Percentiles rank a stretch among this genome's conserved stretches.
Evolutionary conservation across 345 rosid genomes (phyloP).

Genomic region (Excoecaria cochinchinensis): DNA sequence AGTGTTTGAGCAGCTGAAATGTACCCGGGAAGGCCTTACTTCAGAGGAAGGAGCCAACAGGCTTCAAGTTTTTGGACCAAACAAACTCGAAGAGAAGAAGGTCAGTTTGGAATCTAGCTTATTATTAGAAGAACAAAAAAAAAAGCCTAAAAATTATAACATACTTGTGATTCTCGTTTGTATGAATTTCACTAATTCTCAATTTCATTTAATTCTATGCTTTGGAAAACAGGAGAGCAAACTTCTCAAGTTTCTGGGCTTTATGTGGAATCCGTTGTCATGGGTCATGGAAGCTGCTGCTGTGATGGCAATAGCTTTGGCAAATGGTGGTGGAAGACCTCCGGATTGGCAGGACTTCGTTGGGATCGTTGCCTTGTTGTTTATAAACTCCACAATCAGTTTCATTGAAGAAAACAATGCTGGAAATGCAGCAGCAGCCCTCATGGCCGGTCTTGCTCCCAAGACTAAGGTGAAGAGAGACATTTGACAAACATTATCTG

Average conservation of each 20-base stretch:
- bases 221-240: conserved; percentile 66
- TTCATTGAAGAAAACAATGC: conserved; percentile 92
- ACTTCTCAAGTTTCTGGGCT: conserved; percentile 77
- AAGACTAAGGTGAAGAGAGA: conserved; percentile 64
- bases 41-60: conserved; percentile 66
- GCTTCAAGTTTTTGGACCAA: conserved; percentile 80
- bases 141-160: not conserved
- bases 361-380: conserved; percentile 62
- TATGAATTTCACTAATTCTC: not conserved
- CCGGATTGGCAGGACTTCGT: conserved; percentile 97
- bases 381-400: conserved; percentile 93
- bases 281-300: conserved; percentile 99
- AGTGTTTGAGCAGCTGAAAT: conserved; percentile 49
- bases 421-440: conserved; percentile 92
- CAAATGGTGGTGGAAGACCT: conserved; percentile 71
- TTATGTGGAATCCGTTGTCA: conserved; percentile 97
- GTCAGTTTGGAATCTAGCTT: conserved; percentile 22
- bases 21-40: conserved; percentile 41
- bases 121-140: not conserved
- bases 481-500: not conserved
- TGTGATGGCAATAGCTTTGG: conserved; percentile 77
- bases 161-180: not conserved
- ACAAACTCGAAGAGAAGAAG: conserved; percentile 92
- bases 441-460: conserved; percentile 95
- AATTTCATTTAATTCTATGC: not conserved